Evolutionary conservation across 208 protist genomes (phyloP).

Genomic region (Crithidia thermophila): DNA sequence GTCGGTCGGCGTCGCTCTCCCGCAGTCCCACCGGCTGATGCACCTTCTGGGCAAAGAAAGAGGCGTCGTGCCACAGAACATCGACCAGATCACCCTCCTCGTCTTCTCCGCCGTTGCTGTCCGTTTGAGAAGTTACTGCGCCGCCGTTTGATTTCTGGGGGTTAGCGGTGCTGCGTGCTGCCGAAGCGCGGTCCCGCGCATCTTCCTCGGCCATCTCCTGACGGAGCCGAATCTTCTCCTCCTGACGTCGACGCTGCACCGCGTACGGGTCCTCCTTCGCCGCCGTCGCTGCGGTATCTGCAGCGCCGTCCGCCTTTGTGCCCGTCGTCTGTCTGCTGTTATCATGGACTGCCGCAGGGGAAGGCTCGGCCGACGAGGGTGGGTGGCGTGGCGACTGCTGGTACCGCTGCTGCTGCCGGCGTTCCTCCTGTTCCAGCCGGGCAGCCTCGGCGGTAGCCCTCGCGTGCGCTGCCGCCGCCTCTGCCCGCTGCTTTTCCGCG

Average conservation of each 20-base stretch:
- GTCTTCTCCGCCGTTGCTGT: not conserved
- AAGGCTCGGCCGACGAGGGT: not conserved
- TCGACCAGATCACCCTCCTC: constrained; percentile 38
- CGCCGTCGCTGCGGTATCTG: not conserved
- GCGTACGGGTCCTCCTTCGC: not conserved
- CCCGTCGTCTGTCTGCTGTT: not conserved
- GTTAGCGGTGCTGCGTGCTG: no score
- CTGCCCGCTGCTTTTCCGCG: constrained; percentile 14
- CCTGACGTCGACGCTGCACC: constrained; percentile 13
- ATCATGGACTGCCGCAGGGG: no score
- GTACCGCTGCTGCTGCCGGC: constrained; percentile 11
- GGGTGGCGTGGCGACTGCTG: not conserved
- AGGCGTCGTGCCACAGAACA: constrained; percentile 33
- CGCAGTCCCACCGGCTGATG: constrained; percentile 39
- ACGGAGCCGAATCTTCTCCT: constrained; percentile 15
- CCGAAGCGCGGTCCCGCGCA: not conserved
- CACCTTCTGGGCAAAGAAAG: constrained; percentile 19
- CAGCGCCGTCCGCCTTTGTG: not conserved
- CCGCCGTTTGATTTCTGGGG: no score
- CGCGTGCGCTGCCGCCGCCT: constrained; percentile 13
- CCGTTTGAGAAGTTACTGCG: no score
- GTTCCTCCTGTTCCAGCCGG: not conserved
- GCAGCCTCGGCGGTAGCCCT: constrained; percentile 9
- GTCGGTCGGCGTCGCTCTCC: constrained; percentile 34
- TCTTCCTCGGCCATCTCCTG: constrained; percentile 22